phyloP scores from a whole-genome alignment of 2,329 filamentous ascomycete genomes.

The Colletotrichum brevisporum region DNA sequence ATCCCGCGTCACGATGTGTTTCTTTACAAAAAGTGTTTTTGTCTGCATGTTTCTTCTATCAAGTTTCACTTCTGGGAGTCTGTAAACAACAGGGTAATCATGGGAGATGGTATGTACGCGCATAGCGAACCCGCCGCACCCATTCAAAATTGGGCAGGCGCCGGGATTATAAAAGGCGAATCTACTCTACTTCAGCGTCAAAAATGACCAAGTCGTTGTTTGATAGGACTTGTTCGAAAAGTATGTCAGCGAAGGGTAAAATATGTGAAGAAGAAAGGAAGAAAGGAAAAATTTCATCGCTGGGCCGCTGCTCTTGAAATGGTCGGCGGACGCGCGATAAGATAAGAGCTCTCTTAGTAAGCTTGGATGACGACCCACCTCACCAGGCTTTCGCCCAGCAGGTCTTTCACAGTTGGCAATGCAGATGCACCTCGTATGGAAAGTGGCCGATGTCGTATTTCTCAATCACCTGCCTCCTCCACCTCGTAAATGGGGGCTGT shows the following conservation, averaged over 20 bases:
- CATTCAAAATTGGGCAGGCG: conserved; percentile 60
- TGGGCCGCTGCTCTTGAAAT: conserved; percentile 19
- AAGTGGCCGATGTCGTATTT: not conserved
- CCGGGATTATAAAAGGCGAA: conserved; percentile 73
- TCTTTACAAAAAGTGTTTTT: conserved; percentile 10
- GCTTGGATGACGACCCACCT: not conserved
- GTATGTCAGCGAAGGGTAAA: conserved; percentile 58
- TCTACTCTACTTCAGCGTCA: conserved; percentile 67
- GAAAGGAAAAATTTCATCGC: conserved; percentile 21
- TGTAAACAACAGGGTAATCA: conserved; percentile 21
- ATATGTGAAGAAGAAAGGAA: conserved; percentile 60
- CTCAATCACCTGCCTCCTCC: conserved; percentile 17
- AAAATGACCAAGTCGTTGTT: conserved; percentile 60
- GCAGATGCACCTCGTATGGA: not conserved
- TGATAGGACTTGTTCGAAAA: conserved; percentile 49
- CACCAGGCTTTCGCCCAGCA: not conserved
- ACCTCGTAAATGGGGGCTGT: conserved; percentile 11
- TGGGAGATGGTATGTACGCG: conserved; percentile 62
- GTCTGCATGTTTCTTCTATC: conserved; percentile 14
- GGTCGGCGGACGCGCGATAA: conserved; percentile 19
- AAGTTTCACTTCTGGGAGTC: conserved; percentile 17
- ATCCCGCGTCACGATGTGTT: conserved; percentile 27
- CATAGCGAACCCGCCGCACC: conserved; percentile 74
- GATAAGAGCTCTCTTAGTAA: conserved; percentile 35
- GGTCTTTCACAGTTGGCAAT: not conserved